Conservation (phyloP, 192 early-diverging fungal genomes). For the Coemansia sp. region DNA sequence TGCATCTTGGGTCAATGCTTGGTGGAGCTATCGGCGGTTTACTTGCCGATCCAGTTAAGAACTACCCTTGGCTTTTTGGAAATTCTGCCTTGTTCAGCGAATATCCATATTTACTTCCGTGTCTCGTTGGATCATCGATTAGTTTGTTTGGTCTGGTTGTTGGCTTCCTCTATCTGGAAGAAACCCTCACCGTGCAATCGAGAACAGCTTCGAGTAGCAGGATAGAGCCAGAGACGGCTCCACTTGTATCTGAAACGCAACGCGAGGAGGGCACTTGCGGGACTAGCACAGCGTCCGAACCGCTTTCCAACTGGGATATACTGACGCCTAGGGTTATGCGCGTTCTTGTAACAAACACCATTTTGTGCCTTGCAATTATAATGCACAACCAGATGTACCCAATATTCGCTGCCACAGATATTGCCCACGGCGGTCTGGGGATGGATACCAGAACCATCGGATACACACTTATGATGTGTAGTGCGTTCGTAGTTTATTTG, state of each 20-base stretch:
- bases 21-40: too few species aligned
- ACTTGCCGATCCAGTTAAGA: too few species aligned
- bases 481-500: slow-evolving; percentile 28
- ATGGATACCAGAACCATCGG: too few species aligned
- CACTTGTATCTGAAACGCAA: background rate
- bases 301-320: background rate
- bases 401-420: too few species aligned
- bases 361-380: too few species aligned
- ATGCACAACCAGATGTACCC: too few species aligned
- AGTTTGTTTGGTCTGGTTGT: too few species aligned
- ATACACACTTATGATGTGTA: slow-evolving; percentile 31
- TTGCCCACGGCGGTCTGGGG: too few species aligned
- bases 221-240: background rate
- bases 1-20: background rate
- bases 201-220: too few species aligned
- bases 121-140: slow-evolving; percentile 43
- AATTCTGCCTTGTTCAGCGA: slow-evolving; percentile 57
- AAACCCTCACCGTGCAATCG: slow-evolving; percentile 49
- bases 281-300: background rate
- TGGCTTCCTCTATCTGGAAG: slow-evolving; percentile 55
- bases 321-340: slow-evolving; percentile 7
- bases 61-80: slow-evolving; percentile 58
- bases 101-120: slow-evolving; percentile 86
- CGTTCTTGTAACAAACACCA: background rate
- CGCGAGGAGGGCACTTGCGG: background rate